phyloP scores from a whole-genome alignment of 768 basidiomycete species.

The Serendipita vermifera region DNA sequence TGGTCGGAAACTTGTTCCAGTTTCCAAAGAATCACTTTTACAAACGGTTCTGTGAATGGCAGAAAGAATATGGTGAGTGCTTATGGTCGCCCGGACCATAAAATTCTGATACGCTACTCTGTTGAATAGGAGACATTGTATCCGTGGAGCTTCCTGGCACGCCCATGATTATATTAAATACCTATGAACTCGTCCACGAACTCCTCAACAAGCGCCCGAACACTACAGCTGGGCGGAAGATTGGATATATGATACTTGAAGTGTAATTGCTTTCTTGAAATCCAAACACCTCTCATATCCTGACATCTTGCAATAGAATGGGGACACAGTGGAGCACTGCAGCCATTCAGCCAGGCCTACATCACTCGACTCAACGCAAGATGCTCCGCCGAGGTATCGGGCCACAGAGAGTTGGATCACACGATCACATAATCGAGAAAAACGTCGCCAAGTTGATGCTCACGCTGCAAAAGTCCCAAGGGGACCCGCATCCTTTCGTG shows the following conservation, averaged over 20 bases:
- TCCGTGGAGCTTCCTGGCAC: neutral
- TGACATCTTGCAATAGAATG: neutral
- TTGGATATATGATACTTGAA: neutral
- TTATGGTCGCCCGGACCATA: no score
- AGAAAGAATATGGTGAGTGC: constrained; percentile 3
- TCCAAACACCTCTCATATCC: neutral
- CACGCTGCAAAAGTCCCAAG: neutral
- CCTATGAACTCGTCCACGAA: neutral
- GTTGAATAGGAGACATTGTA: neutral
- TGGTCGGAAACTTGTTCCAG: neutral
- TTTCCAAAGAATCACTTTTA: neutral
- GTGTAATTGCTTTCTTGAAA: neutral
- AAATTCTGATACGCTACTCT: neutral
- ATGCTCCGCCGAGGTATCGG: neutral
- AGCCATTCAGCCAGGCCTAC: neutral
- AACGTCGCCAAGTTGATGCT: no score
- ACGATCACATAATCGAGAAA: neutral
- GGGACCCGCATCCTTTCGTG: neutral
- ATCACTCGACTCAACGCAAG: constrained; percentile 1
- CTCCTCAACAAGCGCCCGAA: neutral
- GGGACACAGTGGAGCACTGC: neutral
- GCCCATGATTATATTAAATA: neutral
- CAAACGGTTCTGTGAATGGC: neutral
- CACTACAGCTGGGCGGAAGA: neutral
- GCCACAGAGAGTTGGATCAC: neutral